Conservation (phyloP, 352 stramenopile species). For the Phytophthora pinifolia region DNA sequence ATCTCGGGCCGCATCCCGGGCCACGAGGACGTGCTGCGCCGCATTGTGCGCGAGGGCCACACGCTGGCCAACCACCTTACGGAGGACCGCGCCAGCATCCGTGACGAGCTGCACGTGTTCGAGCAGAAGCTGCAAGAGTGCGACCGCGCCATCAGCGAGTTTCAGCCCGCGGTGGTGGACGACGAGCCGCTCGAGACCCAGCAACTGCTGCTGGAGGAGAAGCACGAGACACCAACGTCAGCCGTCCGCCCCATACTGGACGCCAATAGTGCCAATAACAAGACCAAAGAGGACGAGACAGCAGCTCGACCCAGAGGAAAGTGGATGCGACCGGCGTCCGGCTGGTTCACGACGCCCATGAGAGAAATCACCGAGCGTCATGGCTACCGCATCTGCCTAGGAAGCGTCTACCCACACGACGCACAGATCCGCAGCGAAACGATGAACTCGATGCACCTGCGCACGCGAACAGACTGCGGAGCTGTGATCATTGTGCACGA, state of each 20-base stretch:
- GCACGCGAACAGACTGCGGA: constrained; percentile 53
- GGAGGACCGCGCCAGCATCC: constrained; percentile 73
- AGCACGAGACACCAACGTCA: not conserved
- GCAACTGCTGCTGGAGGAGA: constrained; percentile 28
- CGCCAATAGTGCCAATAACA: not conserved
- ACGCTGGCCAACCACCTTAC: constrained; percentile 81
- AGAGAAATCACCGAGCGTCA: constrained; percentile 64
- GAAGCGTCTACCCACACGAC: constrained; percentile 86
- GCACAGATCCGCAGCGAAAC: constrained; percentile 76
- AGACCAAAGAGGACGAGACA: not conserved
- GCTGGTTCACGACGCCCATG: constrained; percentile 86
- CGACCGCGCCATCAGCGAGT: constrained; percentile 58
- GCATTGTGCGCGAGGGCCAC: constrained; percentile 82
- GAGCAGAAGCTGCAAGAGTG: constrained; percentile 83
- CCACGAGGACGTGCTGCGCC: constrained; percentile 64
- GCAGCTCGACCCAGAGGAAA: constrained; percentile 22
- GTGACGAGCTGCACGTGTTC: constrained; percentile 81
- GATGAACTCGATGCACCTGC: constrained; percentile 67
- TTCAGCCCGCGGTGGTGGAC: constrained; percentile 25
- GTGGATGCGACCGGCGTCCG: constrained; percentile 81
- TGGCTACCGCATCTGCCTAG: constrained; percentile 85
- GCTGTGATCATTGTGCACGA: constrained; percentile 88
- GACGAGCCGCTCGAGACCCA: constrained; percentile 18
- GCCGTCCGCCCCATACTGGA: not conserved
- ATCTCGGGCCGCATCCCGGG: constrained; percentile 73